Conservation (phyloP, 2,329 filamentous ascomycete species). For the Fusarium veterinarium region DNA sequence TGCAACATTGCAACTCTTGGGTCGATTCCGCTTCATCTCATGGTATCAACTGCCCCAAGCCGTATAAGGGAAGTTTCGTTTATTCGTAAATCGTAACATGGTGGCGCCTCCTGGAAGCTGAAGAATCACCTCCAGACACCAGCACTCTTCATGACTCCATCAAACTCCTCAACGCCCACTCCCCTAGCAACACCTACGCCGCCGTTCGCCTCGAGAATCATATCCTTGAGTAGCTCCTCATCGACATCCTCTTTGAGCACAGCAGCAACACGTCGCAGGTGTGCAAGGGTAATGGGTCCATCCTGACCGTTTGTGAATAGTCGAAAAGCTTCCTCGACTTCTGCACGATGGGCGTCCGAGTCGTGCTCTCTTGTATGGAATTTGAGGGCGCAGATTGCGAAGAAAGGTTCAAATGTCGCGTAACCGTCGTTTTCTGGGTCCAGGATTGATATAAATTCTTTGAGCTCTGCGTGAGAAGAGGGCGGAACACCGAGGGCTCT, state of each 20-base stretch:
- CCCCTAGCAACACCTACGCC: slow-evolving; percentile 77
- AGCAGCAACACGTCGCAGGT: slow-evolving; percentile 82
- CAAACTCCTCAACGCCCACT: slow-evolving; percentile 84
- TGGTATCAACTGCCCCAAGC: slow-evolving; percentile 12
- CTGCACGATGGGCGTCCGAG: slow-evolving; percentile 66
- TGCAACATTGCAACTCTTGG: background rate
- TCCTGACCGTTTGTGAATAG: slow-evolving; percentile 75
- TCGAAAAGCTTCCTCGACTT: slow-evolving; percentile 84
- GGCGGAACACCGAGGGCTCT: slow-evolving; percentile 86
- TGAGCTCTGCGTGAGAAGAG: slow-evolving; percentile 71
- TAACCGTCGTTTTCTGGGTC: slow-evolving; percentile 85
- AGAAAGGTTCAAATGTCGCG: slow-evolving; percentile 82
- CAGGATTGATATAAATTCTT: slow-evolving; percentile 81
- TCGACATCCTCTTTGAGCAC: slow-evolving; percentile 85
- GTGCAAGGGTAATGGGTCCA: slow-evolving; percentile 78
- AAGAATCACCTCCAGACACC: slow-evolving; percentile 78
- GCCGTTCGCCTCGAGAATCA: slow-evolving; percentile 94
- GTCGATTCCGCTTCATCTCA: background rate
- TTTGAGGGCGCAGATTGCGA: slow-evolving; percentile 89
- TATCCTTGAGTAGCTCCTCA: slow-evolving; percentile 87
- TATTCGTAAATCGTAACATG: slow-evolving; percentile 32
- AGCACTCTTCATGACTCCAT: slow-evolving; percentile 84
- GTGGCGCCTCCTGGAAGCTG: background rate
- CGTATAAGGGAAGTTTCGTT: slow-evolving; percentile 15
- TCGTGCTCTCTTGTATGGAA: slow-evolving; percentile 71